Percentiles rank a stretch among this genome's conserved stretches.
Evolutionary conservation across 495 filamentous ascomycete genomes (phyloP).

Genomic region (Neurospora sp.): DNA sequence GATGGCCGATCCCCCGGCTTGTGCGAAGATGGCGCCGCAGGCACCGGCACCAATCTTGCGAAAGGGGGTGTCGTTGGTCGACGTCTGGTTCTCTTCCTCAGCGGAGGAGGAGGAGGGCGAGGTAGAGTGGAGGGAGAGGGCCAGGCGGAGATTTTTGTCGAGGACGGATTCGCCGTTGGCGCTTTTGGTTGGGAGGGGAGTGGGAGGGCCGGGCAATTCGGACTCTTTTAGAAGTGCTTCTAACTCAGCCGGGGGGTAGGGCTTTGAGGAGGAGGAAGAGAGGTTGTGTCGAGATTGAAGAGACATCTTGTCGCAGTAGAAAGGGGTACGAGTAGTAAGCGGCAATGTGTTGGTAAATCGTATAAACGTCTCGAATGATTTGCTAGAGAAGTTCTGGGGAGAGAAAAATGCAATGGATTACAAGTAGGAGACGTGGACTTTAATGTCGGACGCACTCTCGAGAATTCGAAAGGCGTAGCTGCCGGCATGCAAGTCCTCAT

Average conservation of each 20-base stretch:
- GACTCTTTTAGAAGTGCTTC: not conserved
- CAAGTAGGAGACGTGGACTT: not conserved
- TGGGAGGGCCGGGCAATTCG: not conserved
- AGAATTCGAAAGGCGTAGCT: not conserved
- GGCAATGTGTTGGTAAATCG: not conserved
- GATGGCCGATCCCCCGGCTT: not conserved
- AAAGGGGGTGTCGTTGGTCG: not conserved
- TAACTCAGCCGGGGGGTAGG: not conserved
- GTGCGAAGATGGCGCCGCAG: conserved; percentile 10
- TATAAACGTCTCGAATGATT: not conserved
- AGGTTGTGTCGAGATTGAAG: not conserved
- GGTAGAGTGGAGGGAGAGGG: not conserved
- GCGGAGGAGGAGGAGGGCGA: not conserved
- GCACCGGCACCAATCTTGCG: conserved; percentile 13
- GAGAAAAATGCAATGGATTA: not conserved
- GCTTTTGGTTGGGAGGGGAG: not conserved
- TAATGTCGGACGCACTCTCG: not conserved
- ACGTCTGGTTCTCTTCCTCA: not conserved
- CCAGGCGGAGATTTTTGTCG: not conserved
- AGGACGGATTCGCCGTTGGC: not conserved
- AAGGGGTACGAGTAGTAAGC: not conserved
- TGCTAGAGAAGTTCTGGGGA: not conserved
- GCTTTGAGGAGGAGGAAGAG: not conserved
- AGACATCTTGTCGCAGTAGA: not conserved
- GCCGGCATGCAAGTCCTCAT: not conserved